Evolutionary conservation across 2,329 filamentous ascomycete genomes (phyloP).

Genomic region (Graphilbum ipis-grandicollis): DNA sequence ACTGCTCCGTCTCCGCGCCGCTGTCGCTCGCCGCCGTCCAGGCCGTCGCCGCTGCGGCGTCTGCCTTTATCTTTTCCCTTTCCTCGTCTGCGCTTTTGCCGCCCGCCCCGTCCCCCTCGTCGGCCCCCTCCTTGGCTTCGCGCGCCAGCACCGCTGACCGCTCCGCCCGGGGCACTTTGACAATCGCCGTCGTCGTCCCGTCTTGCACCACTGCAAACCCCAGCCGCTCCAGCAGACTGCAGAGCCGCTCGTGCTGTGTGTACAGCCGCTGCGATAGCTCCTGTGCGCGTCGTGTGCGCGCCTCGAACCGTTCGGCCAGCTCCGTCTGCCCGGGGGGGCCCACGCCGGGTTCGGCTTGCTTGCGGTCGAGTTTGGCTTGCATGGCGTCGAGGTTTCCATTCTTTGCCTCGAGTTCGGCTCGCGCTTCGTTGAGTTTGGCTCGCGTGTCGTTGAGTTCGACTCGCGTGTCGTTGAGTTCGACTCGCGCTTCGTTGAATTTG

Average conservation of each 20-base stretch:
- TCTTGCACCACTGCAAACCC: slow-evolving; percentile 69
- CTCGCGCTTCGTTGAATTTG: too few relatives aligned
- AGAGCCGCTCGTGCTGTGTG: slow-evolving; percentile 68
- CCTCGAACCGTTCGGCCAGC: slow-evolving; percentile 42
- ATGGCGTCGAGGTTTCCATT: too few relatives aligned
- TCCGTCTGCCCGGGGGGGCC: slow-evolving; percentile 25
- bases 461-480: too few relatives aligned
- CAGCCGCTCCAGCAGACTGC: slow-evolving; percentile 66
- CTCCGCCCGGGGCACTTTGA: slow-evolving; percentile 48
- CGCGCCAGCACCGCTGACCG: slow-evolving; percentile 37
- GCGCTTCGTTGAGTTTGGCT: too few relatives aligned
- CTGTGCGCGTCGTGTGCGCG: slow-evolving; percentile 55
- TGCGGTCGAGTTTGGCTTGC: too few relatives aligned
- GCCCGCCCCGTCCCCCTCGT: neutral
- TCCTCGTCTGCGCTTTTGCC: neutral
- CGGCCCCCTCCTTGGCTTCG: slow-evolving; percentile 19
- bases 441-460: too few relatives aligned
- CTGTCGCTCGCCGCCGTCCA: slow-evolving; percentile 19
- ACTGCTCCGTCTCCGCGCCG: slow-evolving; percentile 53
- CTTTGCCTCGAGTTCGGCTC: too few relatives aligned
- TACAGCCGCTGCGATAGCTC: slow-evolving; percentile 75
- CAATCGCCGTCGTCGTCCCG: slow-evolving; percentile 55
- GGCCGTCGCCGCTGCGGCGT: neutral
- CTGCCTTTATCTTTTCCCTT: neutral
- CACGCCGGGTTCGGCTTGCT: too few relatives aligned